These are phyloP conservation scores for Chlamydomonas sp. DNA, from an alignment of 139 green algal genomes.

Conservation along the genomic window DNA sequence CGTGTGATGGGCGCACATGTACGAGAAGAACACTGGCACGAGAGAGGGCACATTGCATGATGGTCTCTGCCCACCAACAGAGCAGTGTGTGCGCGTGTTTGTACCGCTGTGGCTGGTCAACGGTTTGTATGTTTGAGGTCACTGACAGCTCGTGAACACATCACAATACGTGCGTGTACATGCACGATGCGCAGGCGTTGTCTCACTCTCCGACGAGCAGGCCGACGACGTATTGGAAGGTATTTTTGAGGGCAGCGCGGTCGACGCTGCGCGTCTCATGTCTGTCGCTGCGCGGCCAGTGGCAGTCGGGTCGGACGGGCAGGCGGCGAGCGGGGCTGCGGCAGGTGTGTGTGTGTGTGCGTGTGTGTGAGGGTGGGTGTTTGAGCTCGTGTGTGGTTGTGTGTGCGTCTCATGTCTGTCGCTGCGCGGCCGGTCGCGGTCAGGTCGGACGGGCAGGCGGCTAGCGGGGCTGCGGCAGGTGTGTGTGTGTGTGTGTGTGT, in stretches of 20 bases:
- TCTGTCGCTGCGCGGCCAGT: not conserved
- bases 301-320: too few relatives aligned
- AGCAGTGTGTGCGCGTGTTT: not conserved
- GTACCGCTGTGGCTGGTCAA: not conserved
- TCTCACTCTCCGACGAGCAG: not conserved
- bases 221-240: constrained; percentile 3
- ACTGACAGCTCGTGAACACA: not conserved
- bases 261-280: not conserved
- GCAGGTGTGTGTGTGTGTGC: too few relatives aligned
- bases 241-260: not conserved
- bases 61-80: not conserved
- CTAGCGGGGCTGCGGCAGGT: not conserved
- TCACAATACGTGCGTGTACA: not conserved
- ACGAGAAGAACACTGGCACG: too few relatives aligned
- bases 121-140: not conserved
- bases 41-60: too few relatives aligned
- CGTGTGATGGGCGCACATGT: too few relatives aligned
- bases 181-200: constrained; percentile 1
- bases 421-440: not conserved
- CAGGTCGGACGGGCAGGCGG: not conserved
- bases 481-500: too few relatives aligned
- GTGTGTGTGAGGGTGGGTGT: too few relatives aligned
- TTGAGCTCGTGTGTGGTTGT: too few relatives aligned
- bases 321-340: not conserved
- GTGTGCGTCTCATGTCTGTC: not conserved